Evolutionary conservation across 192 early-diverging fungal species (phyloP), one percentile per base, ranked within the genome.

Genomic region (Funneliformis mosseae): DNA sequence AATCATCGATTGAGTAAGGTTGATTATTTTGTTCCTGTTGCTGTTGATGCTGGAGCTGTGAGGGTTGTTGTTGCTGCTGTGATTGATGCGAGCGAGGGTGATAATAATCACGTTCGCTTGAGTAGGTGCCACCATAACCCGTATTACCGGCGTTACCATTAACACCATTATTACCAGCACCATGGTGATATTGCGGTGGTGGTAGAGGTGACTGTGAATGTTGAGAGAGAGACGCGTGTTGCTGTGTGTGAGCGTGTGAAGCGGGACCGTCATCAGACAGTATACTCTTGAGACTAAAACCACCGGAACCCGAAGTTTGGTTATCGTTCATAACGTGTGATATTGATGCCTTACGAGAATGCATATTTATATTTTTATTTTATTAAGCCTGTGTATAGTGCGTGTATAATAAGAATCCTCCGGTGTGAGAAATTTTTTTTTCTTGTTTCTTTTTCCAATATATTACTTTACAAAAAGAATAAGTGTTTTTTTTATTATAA

Each of bases 281-380:
- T 10, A 42, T 4, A 4, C 33, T 67, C 12, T 33, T 67, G 12
- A 67, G 42, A 45, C 39, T 70, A 70, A 21, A 41, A 70, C 6
- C 38, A 70, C 50, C 50, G 21, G 50, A 55, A 55, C 16, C 7
- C 11, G 39, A 23, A 10, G n/a, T 42, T 9, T 39, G 6, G 23
- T 18, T 70, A 70, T 70, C 68, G 68, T 70, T 70, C 68, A 70
- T 70, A 70, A 70, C 68, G 5, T 70, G 68, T 21, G 68, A 70
- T 70, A 70, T 23, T n/a, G 68, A 70, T 23, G 68, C 10, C 11
- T 70, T 70, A 45, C 68, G 68, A 41, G 41, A 45, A 21, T 45
- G 7, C 68, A 70, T 70, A n/a, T 70, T 69, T 70, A 43, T 42
- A 42, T 43, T 43, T 3, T 50, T 50, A 18, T 16, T 16, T 21